These are phyloP conservation scores for Aspergillus tanneri DNA, from an alignment of 2,329 filamentous ascomycete species.

Conservation along the genomic window DNA sequence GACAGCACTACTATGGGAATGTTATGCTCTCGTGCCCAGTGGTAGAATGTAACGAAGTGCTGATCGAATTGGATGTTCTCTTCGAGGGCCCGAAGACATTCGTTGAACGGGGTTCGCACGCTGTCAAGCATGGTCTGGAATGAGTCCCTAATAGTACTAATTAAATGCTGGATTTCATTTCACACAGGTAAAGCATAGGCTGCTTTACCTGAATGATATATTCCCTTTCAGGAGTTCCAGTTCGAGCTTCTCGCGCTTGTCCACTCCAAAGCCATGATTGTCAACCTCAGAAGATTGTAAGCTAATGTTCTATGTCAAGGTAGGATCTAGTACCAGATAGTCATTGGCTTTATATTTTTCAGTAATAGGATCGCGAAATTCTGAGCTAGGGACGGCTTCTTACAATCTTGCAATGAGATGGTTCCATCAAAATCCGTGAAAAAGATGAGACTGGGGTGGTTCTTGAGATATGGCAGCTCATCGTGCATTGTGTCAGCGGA, in stretches of 20 bases:
- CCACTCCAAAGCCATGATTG: constrained; percentile 3
- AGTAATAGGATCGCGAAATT: not conserved
- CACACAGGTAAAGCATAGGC: not conserved
- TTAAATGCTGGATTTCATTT: not conserved
- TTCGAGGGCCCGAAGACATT: constrained; percentile 52
- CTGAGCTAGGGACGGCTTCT: not conserved
- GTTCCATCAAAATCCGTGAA: constrained; percentile 9
- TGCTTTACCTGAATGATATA: constrained; percentile 4
- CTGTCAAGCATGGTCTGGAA: constrained; percentile 6
- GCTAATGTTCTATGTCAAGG: too few species aligned
- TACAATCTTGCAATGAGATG: constrained; percentile 7
- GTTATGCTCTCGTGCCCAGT: constrained; percentile 70
- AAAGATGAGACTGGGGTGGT: constrained; percentile 2
- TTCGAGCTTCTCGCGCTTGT: not conserved
- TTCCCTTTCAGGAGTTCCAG: constrained; percentile 1
- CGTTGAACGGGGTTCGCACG: not conserved
- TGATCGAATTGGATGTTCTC: constrained; percentile 80
- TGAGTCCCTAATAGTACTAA: not conserved
- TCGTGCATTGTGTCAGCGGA: too few species aligned
- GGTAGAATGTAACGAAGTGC: constrained; percentile 75
- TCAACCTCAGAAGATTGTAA: constrained; percentile 5
- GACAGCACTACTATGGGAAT: constrained; percentile 85
- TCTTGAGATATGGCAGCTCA: not conserved
- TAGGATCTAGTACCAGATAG: not conserved
- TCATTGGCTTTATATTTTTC: not conserved